phyloP scores from a whole-genome alignment of 192 early-diverging fungal genomes.

The Coemansia sp. region DNA sequence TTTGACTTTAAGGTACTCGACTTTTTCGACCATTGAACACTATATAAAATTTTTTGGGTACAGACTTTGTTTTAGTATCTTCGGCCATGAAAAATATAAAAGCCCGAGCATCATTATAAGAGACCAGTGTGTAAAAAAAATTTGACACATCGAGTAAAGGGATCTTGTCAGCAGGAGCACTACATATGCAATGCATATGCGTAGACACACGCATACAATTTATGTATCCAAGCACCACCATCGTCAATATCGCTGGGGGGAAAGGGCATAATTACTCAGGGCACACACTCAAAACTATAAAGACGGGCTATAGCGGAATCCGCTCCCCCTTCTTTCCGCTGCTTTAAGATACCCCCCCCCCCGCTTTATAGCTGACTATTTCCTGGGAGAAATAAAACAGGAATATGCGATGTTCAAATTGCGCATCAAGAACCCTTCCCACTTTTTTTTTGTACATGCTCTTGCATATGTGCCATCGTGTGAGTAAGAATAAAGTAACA shows the following conservation, averaged over 20 bases:
- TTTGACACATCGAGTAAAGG: neutral
- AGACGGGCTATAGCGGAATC: neutral
- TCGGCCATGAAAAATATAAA: too few species aligned
- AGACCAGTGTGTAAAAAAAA: constrained; percentile 2
- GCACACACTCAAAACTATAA: neutral
- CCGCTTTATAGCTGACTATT: neutral
- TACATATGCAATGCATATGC: constrained; percentile 14
- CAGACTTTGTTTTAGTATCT: neutral
- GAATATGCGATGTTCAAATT: neutral
- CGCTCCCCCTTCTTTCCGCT: neutral
- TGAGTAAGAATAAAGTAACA: neutral
- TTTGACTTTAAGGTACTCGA: constrained; percentile 79
- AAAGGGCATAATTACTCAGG: neutral
- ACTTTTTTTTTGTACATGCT: neutral
- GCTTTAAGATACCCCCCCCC: neutral
- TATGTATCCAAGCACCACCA: neutral
- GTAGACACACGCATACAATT: constrained; percentile 13
- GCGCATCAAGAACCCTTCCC: neutral
- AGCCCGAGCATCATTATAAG: neutral
- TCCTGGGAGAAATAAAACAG: neutral
- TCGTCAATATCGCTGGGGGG: neutral
- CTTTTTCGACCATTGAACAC: constrained; percentile 91
- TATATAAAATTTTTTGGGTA: constrained; percentile 36
- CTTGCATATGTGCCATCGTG: neutral
- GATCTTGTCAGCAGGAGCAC: neutral